Conservation (phyloP, 2,329 filamentous ascomycete genomes). For the Penicillium sp. region DNA sequence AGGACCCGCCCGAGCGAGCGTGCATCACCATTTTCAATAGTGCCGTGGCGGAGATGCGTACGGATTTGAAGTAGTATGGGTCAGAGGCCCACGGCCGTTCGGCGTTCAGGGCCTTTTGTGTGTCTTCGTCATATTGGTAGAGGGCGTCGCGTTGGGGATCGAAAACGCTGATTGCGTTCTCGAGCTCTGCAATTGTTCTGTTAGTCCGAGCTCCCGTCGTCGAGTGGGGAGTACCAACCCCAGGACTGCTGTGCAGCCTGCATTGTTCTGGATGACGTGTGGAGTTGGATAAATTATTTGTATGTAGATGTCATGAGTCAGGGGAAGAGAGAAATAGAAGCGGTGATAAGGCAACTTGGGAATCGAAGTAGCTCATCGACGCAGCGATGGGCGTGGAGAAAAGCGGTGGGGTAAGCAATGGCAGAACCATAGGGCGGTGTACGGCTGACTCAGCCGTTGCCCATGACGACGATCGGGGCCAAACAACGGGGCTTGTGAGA, state of each 20-base stretch:
- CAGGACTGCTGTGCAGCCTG: conserved; percentile 56
- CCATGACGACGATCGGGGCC: conserved; percentile 27
- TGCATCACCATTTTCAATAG: conserved; percentile 99
- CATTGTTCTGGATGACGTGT: conserved; percentile 38
- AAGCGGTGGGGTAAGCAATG: conserved; percentile 25
- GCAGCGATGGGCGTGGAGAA: conserved; percentile 11
- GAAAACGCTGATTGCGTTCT: conserved; percentile 77
- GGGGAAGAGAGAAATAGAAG: neutral
- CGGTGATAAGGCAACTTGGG: conserved; percentile 7
- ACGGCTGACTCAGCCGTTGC: conserved; percentile 34
- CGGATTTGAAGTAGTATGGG: conserved; percentile 83
- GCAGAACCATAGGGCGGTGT: conserved; percentile 30
- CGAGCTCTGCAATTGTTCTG: conserved; percentile 60
- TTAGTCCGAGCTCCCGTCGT: conserved; percentile 3
- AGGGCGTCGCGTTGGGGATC: conserved; percentile 85
- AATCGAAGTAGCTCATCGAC: conserved; percentile 13
- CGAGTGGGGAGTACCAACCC: conserved; percentile 42
- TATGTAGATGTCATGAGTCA: neutral
- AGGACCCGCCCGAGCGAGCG: conserved; percentile 81
- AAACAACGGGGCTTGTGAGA: conserved; percentile 28
- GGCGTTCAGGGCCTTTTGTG: conserved; percentile 61
- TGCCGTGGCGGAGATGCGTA: conserved; percentile 88
- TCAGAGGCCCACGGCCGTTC: conserved; percentile 71
- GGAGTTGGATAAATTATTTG: neutral
- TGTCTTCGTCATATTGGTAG: conserved; percentile 69